These are phyloP conservation scores for Starmerella floris DNA, from an alignment of 805 yeast species.

Conservation along the genomic window DNA sequence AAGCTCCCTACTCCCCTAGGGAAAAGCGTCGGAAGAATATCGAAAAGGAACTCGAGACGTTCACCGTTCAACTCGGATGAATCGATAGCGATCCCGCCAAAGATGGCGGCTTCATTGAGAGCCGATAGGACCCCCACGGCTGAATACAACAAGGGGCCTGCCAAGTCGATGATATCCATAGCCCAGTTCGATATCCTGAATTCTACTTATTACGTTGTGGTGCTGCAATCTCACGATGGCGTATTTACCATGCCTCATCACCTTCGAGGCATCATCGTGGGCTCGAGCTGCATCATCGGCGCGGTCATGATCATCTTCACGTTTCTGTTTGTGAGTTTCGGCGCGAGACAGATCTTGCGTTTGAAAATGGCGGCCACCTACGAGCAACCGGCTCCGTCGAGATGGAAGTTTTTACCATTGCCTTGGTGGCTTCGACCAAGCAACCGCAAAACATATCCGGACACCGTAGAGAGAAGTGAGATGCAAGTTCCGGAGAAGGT, in stretches of 20 bases:
- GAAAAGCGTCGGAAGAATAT: background rate
- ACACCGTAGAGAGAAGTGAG: conserved; percentile 5
- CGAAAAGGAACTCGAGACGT: background rate
- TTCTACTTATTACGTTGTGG: conserved; percentile 14
- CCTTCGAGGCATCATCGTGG: conserved; percentile 15
- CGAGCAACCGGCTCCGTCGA: conserved; percentile 15
- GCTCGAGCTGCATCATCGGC: conserved; percentile 15
- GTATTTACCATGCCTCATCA: conserved; percentile 17
- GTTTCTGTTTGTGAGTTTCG: conserved; percentile 18
- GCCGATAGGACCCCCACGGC: conserved; percentile 11
- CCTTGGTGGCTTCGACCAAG: conserved; percentile 18
- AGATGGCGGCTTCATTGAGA: conserved; percentile 8
- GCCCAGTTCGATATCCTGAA: conserved; percentile 13
- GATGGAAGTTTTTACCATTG: conserved; percentile 13
- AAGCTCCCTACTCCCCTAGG: background rate
- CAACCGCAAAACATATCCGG: background rate
- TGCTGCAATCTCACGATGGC: conserved; percentile 15
- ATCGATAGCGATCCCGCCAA: conserved; percentile 5
- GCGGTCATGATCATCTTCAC: conserved; percentile 19
- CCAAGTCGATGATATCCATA: conserved; percentile 18
- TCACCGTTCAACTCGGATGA: background rate
- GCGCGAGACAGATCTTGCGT: conserved; percentile 20
- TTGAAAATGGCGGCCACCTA: conserved; percentile 22
- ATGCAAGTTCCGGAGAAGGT: conserved; percentile 20
- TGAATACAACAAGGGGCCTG: conserved; percentile 16